Percentiles rank a stretch among this genome's conserved stretches.
phyloP scores from a whole-genome alignment of 441 rosid species.

The Croton laevigatus region DNA sequence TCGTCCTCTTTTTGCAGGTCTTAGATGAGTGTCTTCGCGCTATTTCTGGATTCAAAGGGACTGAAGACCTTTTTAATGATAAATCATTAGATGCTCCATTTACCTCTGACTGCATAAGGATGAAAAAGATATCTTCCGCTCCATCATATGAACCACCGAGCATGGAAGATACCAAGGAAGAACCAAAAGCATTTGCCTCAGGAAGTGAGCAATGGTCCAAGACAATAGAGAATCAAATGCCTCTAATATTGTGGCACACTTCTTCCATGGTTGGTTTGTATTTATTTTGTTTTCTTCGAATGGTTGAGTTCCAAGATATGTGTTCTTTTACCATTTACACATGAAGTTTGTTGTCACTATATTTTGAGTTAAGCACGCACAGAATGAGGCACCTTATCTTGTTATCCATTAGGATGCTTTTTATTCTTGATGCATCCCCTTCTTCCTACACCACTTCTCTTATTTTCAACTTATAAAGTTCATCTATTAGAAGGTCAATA shows the following conservation, averaged over 20 bases:
- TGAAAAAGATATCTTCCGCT: constrained; percentile 77
- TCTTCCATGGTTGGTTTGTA: constrained; percentile 70
- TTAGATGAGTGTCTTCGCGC: constrained; percentile 93
- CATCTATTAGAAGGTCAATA: no score
- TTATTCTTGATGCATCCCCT: constrained; percentile 3
- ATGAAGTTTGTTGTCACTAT: background rate
- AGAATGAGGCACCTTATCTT: background rate
- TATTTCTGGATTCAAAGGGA: constrained; percentile 87
- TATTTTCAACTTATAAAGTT: no score
- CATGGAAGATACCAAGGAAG: constrained; percentile 39
- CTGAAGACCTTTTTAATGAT: constrained; percentile 72
- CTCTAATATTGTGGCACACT: constrained; percentile 52
- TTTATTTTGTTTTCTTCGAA: constrained; percentile 14
- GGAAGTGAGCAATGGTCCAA: constrained; percentile 73
- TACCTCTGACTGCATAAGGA: constrained; percentile 74
- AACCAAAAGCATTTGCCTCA: constrained; percentile 35
- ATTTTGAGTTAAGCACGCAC: background rate
- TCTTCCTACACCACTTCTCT: background rate
- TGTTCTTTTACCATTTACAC: constrained; percentile 10
- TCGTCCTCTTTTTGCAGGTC: constrained; percentile 43
- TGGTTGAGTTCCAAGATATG: constrained; percentile 4
- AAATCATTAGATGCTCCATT: constrained; percentile 66
- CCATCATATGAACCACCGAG: constrained; percentile 61
- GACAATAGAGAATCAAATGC: constrained; percentile 68
- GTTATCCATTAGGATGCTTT: background rate